Percentiles rank a stretch among this genome's conserved stretches.
Evolutionary conservation across 352 stramenopile species (phyloP).

Genomic region (Phytophthora nicotianae): DNA sequence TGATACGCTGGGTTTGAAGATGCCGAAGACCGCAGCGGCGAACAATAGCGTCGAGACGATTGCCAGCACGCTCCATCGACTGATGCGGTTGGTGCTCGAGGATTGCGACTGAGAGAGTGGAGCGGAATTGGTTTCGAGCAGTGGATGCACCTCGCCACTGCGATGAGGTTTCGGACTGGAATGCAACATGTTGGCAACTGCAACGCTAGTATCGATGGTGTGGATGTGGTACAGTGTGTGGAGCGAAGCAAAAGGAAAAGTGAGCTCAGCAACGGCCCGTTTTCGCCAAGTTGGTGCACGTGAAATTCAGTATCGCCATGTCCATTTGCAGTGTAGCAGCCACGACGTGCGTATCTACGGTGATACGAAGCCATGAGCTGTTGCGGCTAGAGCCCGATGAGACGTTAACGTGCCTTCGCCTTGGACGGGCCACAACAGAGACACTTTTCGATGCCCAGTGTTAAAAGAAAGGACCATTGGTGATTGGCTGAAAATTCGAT

Average conservation of each 20-base stretch:
- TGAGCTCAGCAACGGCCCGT: slow-evolving; percentile 8
- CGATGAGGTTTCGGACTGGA: slow-evolving; percentile 19
- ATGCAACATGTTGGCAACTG: slow-evolving; percentile 18
- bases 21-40: slow-evolving; percentile 19
- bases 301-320: neutral
- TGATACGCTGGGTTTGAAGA: slow-evolving; percentile 20
- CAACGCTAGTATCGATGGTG: slow-evolving; percentile 5
- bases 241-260: slow-evolving; percentile 22
- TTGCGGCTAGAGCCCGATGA: slow-evolving; percentile 15
- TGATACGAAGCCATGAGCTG: slow-evolving; percentile 29
- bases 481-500: slow-evolving; percentile 3
- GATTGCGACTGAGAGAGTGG: slow-evolving; percentile 11
- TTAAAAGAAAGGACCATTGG: neutral
- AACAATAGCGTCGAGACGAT: slow-evolving; percentile 24
- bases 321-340: slow-evolving; percentile 24
- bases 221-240: slow-evolving; percentile 1
- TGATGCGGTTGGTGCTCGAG: slow-evolving; percentile 1
- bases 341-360: slow-evolving; percentile 27
- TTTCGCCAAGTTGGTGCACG: slow-evolving; percentile 1
- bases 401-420: slow-evolving; percentile 31
- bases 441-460: slow-evolving; percentile 1
- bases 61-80: slow-evolving; percentile 27
- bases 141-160: slow-evolving; percentile 24
- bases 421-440: slow-evolving; percentile 2
- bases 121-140: slow-evolving; percentile 25